These are phyloP conservation scores for Amniculicola lignicola DNA, from an alignment of 495 filamentous ascomycete genomes.

Conservation along the genomic window DNA sequence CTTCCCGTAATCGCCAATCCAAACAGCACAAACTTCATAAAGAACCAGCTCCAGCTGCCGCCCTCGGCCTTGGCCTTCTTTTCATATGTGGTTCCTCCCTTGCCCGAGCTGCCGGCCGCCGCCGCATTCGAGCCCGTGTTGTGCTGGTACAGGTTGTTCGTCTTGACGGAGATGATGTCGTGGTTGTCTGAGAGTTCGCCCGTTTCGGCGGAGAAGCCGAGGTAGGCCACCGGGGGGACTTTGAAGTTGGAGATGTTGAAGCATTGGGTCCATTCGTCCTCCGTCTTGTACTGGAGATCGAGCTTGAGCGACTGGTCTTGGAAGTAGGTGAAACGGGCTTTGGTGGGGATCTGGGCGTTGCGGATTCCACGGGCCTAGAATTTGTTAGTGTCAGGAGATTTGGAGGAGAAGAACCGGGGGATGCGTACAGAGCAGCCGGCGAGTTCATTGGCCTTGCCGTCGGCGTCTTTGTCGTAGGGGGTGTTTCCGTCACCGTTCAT, in stretches of 20 bases:
- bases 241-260: conserved; percentile 68
- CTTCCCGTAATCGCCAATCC: conserved; percentile 62
- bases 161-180: conserved; percentile 86
- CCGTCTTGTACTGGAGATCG: conserved; percentile 88
- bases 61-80: conserved; percentile 40
- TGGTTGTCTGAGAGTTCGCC: conserved; percentile 97
- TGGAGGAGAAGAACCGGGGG: background rate
- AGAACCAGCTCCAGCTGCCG: conserved; percentile 88
- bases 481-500: conserved; percentile 93
- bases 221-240: conserved; percentile 86
- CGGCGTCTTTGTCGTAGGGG: conserved; percentile 86
- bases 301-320: conserved; percentile 89
- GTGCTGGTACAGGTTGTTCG: conserved; percentile 77
- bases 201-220: conserved; percentile 93
- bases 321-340: conserved; percentile 88
- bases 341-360: conserved; percentile 72
- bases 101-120: conserved; percentile 40
- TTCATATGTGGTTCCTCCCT: conserved; percentile 23
- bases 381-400: background rate
- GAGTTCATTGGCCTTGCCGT: conserved; percentile 89
- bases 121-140: conserved; percentile 49
- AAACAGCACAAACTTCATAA: conserved; percentile 80
- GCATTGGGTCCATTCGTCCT: conserved; percentile 84
- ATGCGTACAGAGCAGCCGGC: conserved; percentile 79
- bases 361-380: conserved; percentile 80